Percentiles rank a stretch among this genome's conserved stretches.
Conservation (phyloP, 768 basidiomycete species). For the Leccinum ochraceum region DNA sequence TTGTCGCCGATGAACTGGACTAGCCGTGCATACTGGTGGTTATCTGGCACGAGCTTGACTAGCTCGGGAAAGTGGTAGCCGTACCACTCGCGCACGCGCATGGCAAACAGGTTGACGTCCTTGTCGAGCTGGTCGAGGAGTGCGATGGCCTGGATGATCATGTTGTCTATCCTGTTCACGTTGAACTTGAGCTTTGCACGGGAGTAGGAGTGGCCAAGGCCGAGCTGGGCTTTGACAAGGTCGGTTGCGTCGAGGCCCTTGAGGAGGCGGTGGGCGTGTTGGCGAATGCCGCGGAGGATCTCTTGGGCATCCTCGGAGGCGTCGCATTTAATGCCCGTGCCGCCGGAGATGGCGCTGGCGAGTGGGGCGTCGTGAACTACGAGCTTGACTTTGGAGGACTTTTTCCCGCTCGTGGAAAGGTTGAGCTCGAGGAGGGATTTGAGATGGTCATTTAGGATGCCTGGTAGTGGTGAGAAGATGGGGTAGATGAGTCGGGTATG, state of each 20-base stretch:
- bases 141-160: constrained; percentile 99
- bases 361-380: constrained; percentile 78
- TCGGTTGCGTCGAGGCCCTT: constrained; percentile 87
- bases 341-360: constrained; percentile 74
- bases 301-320: constrained; percentile 80
- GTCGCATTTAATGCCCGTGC: constrained; percentile 73
- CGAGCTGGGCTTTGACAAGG: constrained; percentile 91
- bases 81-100: constrained; percentile 99
- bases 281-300: constrained; percentile 88
- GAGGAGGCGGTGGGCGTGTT: constrained; percentile 87
- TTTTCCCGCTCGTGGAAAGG: constrained; percentile 68
- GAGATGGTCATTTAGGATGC: constrained; percentile 82
- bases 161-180: constrained; percentile 95
- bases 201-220: constrained; percentile 96
- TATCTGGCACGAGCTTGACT: constrained; percentile 89
- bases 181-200: constrained; percentile 98
- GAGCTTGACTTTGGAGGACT: constrained; percentile 68
- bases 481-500: neutral
- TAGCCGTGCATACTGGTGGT: constrained; percentile 87
- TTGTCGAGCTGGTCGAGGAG: constrained; percentile 99
- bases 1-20: constrained; percentile 91
- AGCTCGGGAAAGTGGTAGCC: constrained; percentile 99
- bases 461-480: constrained; percentile 38
- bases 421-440: constrained; percentile 85
- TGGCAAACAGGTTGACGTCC: constrained; percentile 98